A percentile compares a stretch with the other conserved stretches of the same genome.
Conservation (phyloP, 2,329 filamentous ascomycete species). For the Colletotrichum paranaense region DNA sequence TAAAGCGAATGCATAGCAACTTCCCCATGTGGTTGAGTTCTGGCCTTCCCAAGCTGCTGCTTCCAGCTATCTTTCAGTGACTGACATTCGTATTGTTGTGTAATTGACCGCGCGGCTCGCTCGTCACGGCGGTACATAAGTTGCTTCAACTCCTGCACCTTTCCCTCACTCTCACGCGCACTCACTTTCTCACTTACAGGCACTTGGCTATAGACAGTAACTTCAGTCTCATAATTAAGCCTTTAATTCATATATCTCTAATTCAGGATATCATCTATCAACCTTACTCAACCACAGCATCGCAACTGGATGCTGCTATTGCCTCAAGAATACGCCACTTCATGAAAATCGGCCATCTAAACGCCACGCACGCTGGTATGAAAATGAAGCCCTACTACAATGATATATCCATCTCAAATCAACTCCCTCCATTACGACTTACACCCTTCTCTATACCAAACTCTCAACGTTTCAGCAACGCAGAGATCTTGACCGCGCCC, state of each 20-base stretch:
- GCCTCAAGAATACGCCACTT: background rate
- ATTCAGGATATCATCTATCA: background rate
- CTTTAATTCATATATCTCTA: background rate
- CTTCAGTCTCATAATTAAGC: background rate
- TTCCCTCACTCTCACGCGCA: too few species aligned
- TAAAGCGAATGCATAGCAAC: too few species aligned
- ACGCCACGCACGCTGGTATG: background rate
- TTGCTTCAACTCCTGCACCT: background rate
- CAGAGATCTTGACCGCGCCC: background rate
- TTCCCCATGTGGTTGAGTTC: fast-evolving
- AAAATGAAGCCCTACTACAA: background rate
- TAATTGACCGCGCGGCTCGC: too few species aligned
- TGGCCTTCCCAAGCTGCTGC: too few species aligned
- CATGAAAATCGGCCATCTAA: slow-evolving; percentile 1
- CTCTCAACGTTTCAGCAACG: background rate
- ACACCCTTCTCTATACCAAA: background rate
- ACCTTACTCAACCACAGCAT: background rate
- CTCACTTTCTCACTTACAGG: too few species aligned
- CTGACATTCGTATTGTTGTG: too few species aligned
- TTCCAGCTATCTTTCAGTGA: too few species aligned
- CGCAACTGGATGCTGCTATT: too few species aligned
- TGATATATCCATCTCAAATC: slow-evolving; percentile 9
- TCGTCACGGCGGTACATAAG: too few species aligned
- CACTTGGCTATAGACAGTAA: too few species aligned
- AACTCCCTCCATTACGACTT: background rate